Base-by-base conservation (phyloP, 2,329 filamentous ascomycete species). In the Lachnellula arida region DNA sequence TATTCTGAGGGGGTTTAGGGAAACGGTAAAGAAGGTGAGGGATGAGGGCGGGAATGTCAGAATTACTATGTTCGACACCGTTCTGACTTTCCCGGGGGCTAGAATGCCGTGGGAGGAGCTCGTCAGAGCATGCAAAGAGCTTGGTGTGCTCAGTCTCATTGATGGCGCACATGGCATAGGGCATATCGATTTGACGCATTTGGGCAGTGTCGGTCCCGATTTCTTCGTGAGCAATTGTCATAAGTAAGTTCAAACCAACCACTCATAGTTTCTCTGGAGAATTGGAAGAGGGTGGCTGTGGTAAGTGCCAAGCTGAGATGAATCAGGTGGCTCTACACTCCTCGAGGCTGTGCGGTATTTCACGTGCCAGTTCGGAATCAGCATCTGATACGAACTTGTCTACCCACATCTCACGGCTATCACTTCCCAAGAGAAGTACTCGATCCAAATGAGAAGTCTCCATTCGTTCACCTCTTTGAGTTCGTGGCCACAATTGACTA, bases 211-310 rank as follows among this genome's bases (percentile, higher is more conserved):
- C 2, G 82, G 90, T 57, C 86, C 91, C 0, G 92, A 97, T 71
- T 96, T 96, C 73, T 90, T 95, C 67, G 81, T 93, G 9, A 87
- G 81, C 56, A 97, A 96, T 70, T 91, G 86, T 66, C 89, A 96
- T 74, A 96, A 96, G 77, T 97, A 91, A 90, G 82, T 52, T 52
- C 1, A 40, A 32, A 32, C 14, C 17, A 17, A 39, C 39, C 17
- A 43, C 25, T 32, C 11, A n/a, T 37, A 15, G 17, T 37, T 22
- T 22, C 5, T 46, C 4, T 12, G 32, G 35, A 35, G 14, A 39
- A 22, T n/a, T 1, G 15, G 6, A n/a, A 12, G 7, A 23, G 22
- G 44, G 28, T n/a, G 37, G 37, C 17, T 14, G 11, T 19, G 7
- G 14, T 2, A n/a, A 43, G 37, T 46, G 19, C 22, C 14, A 4